Base-by-base conservation (phyloP, 2,329 filamentous ascomycete species). In the Penicillium sp. region DNA sequence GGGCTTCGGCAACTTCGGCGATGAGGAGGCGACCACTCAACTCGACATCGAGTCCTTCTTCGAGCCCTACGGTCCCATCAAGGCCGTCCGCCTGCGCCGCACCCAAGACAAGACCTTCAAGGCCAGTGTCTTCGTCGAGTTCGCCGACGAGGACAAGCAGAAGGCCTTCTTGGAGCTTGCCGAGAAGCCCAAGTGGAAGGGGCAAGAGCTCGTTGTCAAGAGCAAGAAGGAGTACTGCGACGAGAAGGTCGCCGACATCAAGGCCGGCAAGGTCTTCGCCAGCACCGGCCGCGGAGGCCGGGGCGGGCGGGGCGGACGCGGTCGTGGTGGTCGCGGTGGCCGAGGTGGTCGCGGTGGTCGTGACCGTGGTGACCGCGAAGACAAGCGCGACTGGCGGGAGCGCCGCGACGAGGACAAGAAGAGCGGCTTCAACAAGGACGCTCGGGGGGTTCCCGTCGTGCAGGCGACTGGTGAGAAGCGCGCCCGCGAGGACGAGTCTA, bases 31-130 rank as follows among this genome's bases (percentile, higher is more conserved):
- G 11, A 88, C 86, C 62, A 94, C 92, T 31, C 95, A 98, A 78
- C 92, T 96, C 75, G 92, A 97, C 64, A 89, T 99, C 58, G 95
- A 99, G 81, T 88, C 88, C 62, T 97, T 96, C 82, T 96, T 98
- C 76, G 83, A 88, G 57, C 85, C 88, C 59, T 93, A 88, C 74
- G 94, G 93, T 49, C 84, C 90, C 35, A 86, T 91, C 69, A 91
- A 90, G 71, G 86, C 88, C 49, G 88, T 99, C 63, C 93, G 94
- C 72, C 89, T 99, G 63, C 91, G 96, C 67, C 92, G 95, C 66
- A 82, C 84, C 45, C 81, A 88, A 61, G 79, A 85, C 51, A 88
- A 87, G 70, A 79, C 84, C 54, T 99, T 98, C 88, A 99, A 99
- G 84, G 92, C 94, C 68, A 96, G 92, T 67, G 91, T 96, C 59